Base-by-base conservation (phyloP, 1,284 basidiomycete species). In the Microbotryum lychnidis-dioicae region DNA sequence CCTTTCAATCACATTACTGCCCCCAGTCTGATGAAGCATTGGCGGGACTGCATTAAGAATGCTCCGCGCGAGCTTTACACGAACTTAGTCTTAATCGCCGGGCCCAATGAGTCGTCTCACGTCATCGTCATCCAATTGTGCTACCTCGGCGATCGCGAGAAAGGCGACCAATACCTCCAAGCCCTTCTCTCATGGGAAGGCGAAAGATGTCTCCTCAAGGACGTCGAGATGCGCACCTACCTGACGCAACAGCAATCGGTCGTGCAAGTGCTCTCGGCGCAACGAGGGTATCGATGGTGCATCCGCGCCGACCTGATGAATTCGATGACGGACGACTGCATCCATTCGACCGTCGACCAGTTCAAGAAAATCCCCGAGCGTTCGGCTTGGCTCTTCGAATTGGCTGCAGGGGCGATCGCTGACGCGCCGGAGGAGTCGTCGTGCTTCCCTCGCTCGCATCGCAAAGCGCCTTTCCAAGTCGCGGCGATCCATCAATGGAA, bases 401-500 rank as follows among this genome's bases (percentile, higher is more conserved):
- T 91, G 48, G 86, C 87, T 4, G 90, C 88, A 2, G 89, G 89
- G 14, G 89, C 87, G 0, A 81, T 91, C 45, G 76, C 76, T 1
- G 88, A 92, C 71, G 83, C 81, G 58, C 83, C 62, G 1, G 71
- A 86, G 60, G 82, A 87, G 64, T 70, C 71, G 21, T 70, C 77
- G 5, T 90, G 87, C 70, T 77, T 91, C 37, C 87, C 89, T 4
- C 83, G 84, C 69, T 79, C 81, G 18, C 86, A 89, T 70, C 83
- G 91, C 29, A 81, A 87, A 71, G 86, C 87, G 1, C 76, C 82
- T 7, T 94, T 91, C 77, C 91, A 87, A 4, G 84, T 92, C 51
- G 87, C 88, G 2, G 90, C 91, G 21, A 78, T 94, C 51, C 91
- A 93, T 75, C 91, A 94, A 74, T 94, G 91, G 91, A 85, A 87